Evolutionary conservation across 257 asterid genomes (phyloP).

Genomic region (Linderniella brevidens): DNA sequence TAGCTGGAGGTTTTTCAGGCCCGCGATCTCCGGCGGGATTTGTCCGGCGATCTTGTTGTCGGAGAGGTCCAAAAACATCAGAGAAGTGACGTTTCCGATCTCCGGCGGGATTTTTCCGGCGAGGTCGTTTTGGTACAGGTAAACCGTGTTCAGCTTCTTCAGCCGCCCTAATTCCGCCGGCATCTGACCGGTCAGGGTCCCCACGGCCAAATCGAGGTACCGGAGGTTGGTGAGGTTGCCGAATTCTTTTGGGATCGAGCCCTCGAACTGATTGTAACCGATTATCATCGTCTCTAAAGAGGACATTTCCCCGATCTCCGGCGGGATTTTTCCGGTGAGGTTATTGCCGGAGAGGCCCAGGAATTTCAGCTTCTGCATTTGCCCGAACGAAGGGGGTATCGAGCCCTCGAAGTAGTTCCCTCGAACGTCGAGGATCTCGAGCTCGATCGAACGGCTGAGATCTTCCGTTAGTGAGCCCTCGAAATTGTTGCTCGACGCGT

Average conservation of each 20-base stretch:
- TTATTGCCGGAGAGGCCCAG: slow-evolving; percentile 69
- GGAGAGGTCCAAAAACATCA: slow-evolving; percentile 47
- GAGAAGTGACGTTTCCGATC: slow-evolving; percentile 32
- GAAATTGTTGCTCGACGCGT: slow-evolving; percentile 71
- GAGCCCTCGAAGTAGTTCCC: slow-evolving; percentile 64
- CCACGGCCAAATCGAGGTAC: slow-evolving; percentile 64
- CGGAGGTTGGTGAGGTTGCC: slow-evolving; percentile 44
- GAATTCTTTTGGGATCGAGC: slow-evolving; percentile 44
- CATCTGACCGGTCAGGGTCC: slow-evolving; percentile 39
- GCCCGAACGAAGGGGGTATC: slow-evolving; percentile 43
- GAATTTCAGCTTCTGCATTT: slow-evolving; percentile 35
- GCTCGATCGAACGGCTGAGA: slow-evolving; percentile 25
- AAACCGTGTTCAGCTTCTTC: slow-evolving; percentile 35
- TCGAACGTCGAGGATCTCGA: slow-evolving; percentile 45
- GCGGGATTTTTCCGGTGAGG: slow-evolving; percentile 49
- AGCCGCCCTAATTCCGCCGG: slow-evolving; percentile 46
- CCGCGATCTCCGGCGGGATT: slow-evolving; percentile 44
- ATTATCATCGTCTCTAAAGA: slow-evolving; percentile 39
- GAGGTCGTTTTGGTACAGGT: slow-evolving; percentile 42
- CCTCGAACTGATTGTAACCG: slow-evolving; percentile 57
- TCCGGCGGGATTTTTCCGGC: slow-evolving; percentile 49
- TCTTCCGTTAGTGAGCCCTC: slow-evolving; percentile 48
- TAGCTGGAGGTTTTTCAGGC: slow-evolving; percentile 38
- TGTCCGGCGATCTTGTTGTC: slow-evolving; percentile 37
- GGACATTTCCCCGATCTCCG: slow-evolving; percentile 34